Evolutionary conservation across 495 filamentous ascomycete genomes (phyloP).

Genomic region (Hypoxylon lenormandii): DNA sequence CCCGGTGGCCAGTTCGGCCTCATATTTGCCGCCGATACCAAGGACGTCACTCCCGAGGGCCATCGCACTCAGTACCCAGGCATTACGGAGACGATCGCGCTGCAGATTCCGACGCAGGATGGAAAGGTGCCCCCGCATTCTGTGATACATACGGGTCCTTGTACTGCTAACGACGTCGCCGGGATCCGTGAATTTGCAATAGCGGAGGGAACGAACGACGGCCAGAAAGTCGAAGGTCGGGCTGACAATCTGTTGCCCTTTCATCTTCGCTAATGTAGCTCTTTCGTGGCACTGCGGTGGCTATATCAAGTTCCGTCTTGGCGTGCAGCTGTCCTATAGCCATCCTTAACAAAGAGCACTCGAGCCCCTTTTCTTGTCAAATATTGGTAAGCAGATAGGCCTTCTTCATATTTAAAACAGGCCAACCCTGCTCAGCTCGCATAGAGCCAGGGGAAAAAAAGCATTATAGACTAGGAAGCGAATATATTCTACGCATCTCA

Average conservation of each 20-base stretch:
- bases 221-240: not conserved
- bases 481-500: too few relatives aligned
- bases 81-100: conserved; percentile 53
- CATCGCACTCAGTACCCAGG: conserved; percentile 65
- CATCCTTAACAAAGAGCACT: too few relatives aligned
- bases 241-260: conserved; percentile 1
- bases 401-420: too few relatives aligned
- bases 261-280: not conserved
- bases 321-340: too few relatives aligned
- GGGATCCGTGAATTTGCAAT: conserved; percentile 16
- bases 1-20: conserved; percentile 60
- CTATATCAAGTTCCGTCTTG: too few relatives aligned
- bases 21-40: conserved; percentile 64
- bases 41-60: conserved; percentile 59
- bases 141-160: conserved; percentile 51
- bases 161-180: conserved; percentile 21
- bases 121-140: conserved; percentile 57
- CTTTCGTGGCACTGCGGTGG: not conserved
- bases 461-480: too few relatives aligned
- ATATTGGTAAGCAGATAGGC: too few relatives aligned
- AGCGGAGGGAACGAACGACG: not conserved
- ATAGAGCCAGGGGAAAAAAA: too few relatives aligned
- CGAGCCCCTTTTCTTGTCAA: too few relatives aligned
- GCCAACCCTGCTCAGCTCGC: too few relatives aligned
- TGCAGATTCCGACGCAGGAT: conserved; percentile 59